Percentiles rank a stretch among this genome's conserved stretches.
phyloP scores from a whole-genome alignment of 306 rosid genomes.

The Dryas octopetala region DNA sequence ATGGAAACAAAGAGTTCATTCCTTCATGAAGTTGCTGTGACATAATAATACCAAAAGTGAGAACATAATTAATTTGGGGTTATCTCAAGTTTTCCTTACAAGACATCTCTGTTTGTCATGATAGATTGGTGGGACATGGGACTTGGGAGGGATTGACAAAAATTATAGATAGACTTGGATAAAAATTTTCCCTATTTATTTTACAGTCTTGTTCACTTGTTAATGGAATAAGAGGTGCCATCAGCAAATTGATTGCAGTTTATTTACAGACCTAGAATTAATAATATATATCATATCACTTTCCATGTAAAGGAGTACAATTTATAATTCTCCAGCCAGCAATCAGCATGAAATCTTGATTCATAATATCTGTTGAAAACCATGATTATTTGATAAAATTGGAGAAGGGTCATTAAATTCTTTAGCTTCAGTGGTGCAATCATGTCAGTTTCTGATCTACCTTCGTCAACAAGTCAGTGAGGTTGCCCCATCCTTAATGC shows the following conservation, averaged over 20 bases:
- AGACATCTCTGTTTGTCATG: too few species aligned
- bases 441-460: slow-evolving; percentile 25
- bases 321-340: slow-evolving; percentile 10
- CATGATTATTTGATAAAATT: slow-evolving; percentile 13
- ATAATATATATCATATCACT: background rate
- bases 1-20: too few species aligned
- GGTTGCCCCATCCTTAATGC: slow-evolving; percentile 64
- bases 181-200: background rate
- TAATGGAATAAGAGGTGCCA: background rate
- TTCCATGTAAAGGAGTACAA: slow-evolving; percentile 6
- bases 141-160: too few species aligned
- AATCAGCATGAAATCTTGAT: slow-evolving; percentile 9
- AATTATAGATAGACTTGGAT: too few species aligned
- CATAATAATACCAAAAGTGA: too few species aligned
- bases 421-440: slow-evolving; percentile 10
- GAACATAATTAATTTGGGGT: too few species aligned
- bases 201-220: background rate
- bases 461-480: slow-evolving; percentile 41
- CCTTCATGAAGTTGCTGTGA: too few species aligned
- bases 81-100: too few species aligned
- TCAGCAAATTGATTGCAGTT: background rate
- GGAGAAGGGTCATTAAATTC: slow-evolving; percentile 17
- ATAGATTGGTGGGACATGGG: too few species aligned
- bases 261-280: slow-evolving; percentile 13
- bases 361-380: background rate